phyloP scores from a whole-genome alignment of 371 early-diverging fungal species.

The Entomophthora muscae region DNA sequence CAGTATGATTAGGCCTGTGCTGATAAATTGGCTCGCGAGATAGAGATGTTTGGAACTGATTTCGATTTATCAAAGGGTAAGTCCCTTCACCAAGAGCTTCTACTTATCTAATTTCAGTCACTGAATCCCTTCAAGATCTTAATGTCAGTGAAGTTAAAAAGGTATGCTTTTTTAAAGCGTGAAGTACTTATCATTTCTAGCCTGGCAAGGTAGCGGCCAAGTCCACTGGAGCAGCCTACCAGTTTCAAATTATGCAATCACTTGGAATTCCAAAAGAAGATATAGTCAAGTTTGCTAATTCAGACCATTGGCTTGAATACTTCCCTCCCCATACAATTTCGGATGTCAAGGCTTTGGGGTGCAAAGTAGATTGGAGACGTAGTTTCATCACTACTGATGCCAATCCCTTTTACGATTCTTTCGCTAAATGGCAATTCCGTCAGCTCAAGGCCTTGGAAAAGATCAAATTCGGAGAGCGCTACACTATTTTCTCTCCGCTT shows the following conservation, averaged over 20 bases:
- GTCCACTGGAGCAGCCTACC: constrained; percentile 66
- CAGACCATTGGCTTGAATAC: constrained; percentile 89
- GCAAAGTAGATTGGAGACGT: constrained; percentile 95
- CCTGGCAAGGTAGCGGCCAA: constrained; percentile 83
- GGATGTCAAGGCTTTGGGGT: constrained; percentile 77
- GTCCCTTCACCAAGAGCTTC: no score
- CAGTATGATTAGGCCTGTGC: constrained; percentile 94
- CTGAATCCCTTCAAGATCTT: constrained; percentile 16
- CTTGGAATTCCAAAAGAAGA: constrained; percentile 83
- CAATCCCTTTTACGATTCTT: constrained; percentile 98
- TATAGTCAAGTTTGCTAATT: constrained; percentile 90
- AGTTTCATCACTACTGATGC: constrained; percentile 98
- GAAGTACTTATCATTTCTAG: constrained; percentile 41
- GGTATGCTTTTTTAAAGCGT: background rate
- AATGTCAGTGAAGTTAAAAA: constrained; percentile 15
- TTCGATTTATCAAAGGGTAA: constrained; percentile 36
- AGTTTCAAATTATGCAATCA: constrained; percentile 90
- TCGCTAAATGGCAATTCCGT: constrained; percentile 99
- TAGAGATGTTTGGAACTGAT: constrained; percentile 79
- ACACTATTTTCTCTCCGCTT: constrained; percentile 94
- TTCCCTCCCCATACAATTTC: constrained; percentile 84
- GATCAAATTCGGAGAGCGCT: constrained; percentile 96
- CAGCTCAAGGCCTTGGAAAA: constrained; percentile 63
- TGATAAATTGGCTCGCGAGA: constrained; percentile 91
- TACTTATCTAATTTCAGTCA: background rate